phyloP scores from a whole-genome alignment of 495 filamentous ascomycete species.

The Lentithecium fluviatile region DNA sequence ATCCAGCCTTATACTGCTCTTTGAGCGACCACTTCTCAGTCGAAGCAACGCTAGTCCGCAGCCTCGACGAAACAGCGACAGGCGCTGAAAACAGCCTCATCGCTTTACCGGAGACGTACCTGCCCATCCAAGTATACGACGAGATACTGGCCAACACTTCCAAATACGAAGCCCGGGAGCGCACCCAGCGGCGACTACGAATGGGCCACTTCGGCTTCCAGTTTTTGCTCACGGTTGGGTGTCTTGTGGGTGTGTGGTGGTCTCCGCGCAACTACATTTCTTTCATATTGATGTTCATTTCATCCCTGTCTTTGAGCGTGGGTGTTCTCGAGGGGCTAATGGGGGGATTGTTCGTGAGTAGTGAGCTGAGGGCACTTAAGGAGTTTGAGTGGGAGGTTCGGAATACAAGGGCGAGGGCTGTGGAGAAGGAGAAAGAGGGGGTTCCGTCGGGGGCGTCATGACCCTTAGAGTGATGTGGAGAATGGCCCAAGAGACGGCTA shows the following conservation, averaged over 20 bases:
- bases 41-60: slow-evolving; percentile 58
- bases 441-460: neutral
- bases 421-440: slow-evolving; percentile 4
- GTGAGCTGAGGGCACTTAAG: slow-evolving; percentile 77
- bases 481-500: too few species aligned
- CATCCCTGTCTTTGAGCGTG: slow-evolving; percentile 69
- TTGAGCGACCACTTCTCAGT: slow-evolving; percentile 93
- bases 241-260: slow-evolving; percentile 84
- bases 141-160: slow-evolving; percentile 67
- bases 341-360: slow-evolving; percentile 78
- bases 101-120: slow-evolving; percentile 26
- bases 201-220: slow-evolving; percentile 69
- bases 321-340: slow-evolving; percentile 83
- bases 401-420: slow-evolving; percentile 56
- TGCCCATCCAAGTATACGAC: slow-evolving; percentile 63
- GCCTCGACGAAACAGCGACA: slow-evolving; percentile 1
- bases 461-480: too few species aligned
- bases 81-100: neutral
- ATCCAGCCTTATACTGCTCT: slow-evolving; percentile 77
- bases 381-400: slow-evolving; percentile 94
- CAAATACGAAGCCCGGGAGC: slow-evolving; percentile 66
- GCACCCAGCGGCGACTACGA: slow-evolving; percentile 65
- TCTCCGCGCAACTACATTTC: slow-evolving; percentile 68
- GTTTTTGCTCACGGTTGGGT: slow-evolving; percentile 63
- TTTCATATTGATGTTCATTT: slow-evolving; percentile 77